Percentiles rank a stretch among this genome's conserved stretches.
Evolutionary conservation across 2,329 filamentous ascomycete species (phyloP).

Genomic region (Penicillium carneum): DNA sequence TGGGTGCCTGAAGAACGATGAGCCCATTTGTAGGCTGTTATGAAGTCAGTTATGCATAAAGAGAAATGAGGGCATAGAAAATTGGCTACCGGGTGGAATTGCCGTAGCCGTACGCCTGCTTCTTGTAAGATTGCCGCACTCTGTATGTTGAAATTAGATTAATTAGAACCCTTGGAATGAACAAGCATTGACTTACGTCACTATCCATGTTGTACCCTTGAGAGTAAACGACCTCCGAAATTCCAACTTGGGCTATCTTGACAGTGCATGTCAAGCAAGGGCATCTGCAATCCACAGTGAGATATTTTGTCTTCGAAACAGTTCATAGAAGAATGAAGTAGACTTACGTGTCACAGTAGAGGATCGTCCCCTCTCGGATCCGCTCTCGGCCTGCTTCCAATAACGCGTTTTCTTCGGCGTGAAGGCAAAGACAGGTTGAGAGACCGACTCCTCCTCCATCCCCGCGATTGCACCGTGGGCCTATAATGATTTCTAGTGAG

Average conservation of each 20-base stretch:
- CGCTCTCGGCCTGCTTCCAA: constrained; percentile 91
- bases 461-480: constrained; percentile 78
- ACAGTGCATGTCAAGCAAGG: constrained; percentile 97
- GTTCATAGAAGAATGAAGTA: not conserved
- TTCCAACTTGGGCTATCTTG: constrained; percentile 97
- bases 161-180: constrained; percentile 16
- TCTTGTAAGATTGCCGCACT: constrained; percentile 82
- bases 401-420: constrained; percentile 96
- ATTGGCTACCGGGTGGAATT: constrained; percentile 77
- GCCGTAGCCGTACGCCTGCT: constrained; percentile 82
- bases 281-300: constrained; percentile 61
- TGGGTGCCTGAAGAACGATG: constrained; percentile 65
- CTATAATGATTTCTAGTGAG: constrained; percentile 39
- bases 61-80: constrained; percentile 7
- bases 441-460: constrained; percentile 74
- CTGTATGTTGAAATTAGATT: constrained; percentile 37
- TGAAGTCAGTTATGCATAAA: constrained; percentile 9
- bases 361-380: constrained; percentile 78
- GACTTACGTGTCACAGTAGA: constrained; percentile 84
- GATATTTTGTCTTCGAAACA: no score
- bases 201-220: constrained; percentile 94
- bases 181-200: constrained; percentile 55
- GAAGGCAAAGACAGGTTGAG: constrained; percentile 91
- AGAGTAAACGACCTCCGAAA: constrained; percentile 92
- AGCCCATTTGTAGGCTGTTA: constrained; percentile 69